phyloP scores from a whole-genome alignment of 108 stramenopile genomes.

The Pseudonitzschia delicatissima region DNA sequence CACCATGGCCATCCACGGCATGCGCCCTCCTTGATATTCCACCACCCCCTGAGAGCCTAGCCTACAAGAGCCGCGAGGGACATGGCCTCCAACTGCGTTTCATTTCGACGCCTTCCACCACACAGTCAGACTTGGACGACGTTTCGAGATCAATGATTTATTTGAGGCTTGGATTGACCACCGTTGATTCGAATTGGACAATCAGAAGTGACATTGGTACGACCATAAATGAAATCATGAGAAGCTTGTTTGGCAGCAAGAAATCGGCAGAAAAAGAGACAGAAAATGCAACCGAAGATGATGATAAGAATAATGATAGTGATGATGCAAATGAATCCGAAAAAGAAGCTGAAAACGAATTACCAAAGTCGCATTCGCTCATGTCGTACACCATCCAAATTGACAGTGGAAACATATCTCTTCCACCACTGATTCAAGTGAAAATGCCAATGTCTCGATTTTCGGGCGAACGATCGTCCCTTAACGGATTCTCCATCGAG shows the following conservation, averaged over 20 bases:
- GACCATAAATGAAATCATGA: constrained; percentile 11
- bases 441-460: constrained; percentile 50
- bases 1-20: constrained; percentile 67
- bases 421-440: constrained; percentile 43
- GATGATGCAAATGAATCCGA: neutral
- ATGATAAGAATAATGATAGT: neutral
- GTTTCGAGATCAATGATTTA: constrained; percentile 17
- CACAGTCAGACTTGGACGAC: constrained; percentile 4
- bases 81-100: constrained; percentile 41
- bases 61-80: constrained; percentile 27
- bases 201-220: constrained; percentile 23
- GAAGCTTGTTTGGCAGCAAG: neutral
- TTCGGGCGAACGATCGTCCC: constrained; percentile 42
- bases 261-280: neutral
- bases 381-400: constrained; percentile 32
- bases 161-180: constrained; percentile 22
- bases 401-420: constrained; percentile 45
- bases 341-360: neutral
- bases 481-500: constrained; percentile 58
- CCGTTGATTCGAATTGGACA: constrained; percentile 23
- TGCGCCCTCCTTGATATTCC: constrained; percentile 54
- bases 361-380: constrained; percentile 1
- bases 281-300: neutral
- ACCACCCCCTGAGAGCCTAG: constrained; percentile 38
- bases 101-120: constrained; percentile 26